phyloP scores from a whole-genome alignment of 2,329 filamentous ascomycete genomes.

The Aspergillus neoniger region DNA sequence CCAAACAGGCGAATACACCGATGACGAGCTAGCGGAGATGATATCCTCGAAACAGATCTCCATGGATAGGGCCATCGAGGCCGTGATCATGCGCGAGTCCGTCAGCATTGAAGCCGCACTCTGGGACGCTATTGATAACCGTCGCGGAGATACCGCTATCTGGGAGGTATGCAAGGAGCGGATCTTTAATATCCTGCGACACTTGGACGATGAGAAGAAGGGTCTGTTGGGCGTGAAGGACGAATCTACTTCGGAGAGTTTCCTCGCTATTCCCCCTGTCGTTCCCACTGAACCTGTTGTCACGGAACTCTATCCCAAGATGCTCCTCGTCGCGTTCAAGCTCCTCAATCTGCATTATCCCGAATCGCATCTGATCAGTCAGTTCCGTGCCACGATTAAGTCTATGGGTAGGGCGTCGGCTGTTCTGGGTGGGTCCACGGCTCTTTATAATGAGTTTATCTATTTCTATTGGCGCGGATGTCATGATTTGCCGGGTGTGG shows the following conservation, averaged over 20 bases:
- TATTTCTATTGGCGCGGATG: constrained; percentile 46
- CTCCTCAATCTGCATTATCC: constrained; percentile 44
- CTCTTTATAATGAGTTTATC: constrained; percentile 49
- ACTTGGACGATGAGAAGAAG: constrained; percentile 24
- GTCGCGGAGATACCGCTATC: constrained; percentile 37
- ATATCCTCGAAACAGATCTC: constrained; percentile 19
- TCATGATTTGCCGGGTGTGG: constrained; percentile 43
- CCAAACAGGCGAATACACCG: background rate
- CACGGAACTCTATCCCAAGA: constrained; percentile 43
- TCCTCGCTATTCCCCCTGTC: constrained; percentile 33
- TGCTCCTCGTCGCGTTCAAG: constrained; percentile 44
- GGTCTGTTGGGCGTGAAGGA: background rate
- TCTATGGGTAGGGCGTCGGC: constrained; percentile 44
- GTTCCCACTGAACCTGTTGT: constrained; percentile 37
- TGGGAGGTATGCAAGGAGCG: constrained; percentile 44
- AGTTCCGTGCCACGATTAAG: constrained; percentile 45
- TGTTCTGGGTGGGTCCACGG: constrained; percentile 44
- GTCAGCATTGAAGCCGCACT: constrained; percentile 35
- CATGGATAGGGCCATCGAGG: constrained; percentile 25
- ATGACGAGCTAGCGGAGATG: constrained; percentile 13
- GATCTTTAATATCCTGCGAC: constrained; percentile 41
- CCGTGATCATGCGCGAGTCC: constrained; percentile 34
- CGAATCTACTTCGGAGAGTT: background rate
- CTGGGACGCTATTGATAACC: constrained; percentile 28
- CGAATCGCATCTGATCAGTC: constrained; percentile 41